phyloP scores from a whole-genome alignment of 2,329 filamentous ascomycete genomes.

The Talaromyces sp. region DNA sequence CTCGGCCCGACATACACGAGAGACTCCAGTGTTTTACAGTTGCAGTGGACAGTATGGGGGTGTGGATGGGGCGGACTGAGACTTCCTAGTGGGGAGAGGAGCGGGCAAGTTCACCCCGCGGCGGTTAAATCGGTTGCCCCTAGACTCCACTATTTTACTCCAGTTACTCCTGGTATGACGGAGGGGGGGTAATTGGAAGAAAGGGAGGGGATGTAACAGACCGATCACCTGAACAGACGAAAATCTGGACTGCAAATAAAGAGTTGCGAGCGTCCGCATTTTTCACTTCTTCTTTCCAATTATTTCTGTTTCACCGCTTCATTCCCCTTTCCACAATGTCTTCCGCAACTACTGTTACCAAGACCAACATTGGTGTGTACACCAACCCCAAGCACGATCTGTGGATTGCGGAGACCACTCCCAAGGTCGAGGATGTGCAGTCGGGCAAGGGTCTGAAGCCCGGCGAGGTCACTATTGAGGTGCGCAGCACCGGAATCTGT shows the following conservation, averaged over 20 bases:
- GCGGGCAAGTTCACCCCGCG: conserved; percentile 1
- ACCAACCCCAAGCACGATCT: conserved; percentile 91
- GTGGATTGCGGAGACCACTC: conserved; percentile 80
- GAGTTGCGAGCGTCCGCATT: not conserved
- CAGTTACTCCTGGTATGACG: not conserved
- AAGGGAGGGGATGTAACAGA: not conserved
- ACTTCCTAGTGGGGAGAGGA: not conserved
- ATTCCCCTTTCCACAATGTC: conserved; percentile 28
- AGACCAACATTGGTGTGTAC: conserved; percentile 93
- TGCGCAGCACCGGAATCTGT: conserved; percentile 96
- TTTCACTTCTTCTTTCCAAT: conserved; percentile 12
- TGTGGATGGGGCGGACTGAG: not conserved
- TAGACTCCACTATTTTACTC: not conserved
- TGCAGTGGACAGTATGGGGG: not conserved
- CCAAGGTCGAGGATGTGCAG: conserved; percentile 73
- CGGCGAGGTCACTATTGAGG: conserved; percentile 83
- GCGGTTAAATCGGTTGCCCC: not conserved
- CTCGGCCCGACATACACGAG: not conserved
- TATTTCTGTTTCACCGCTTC: conserved; percentile 18
- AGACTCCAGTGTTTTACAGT: too few relatives aligned
- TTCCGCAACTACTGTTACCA: conserved; percentile 53
- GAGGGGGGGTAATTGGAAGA: not conserved
- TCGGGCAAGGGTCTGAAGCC: conserved; percentile 69
- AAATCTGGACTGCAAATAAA: not conserved
- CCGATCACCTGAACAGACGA: not conserved